Conservation (phyloP, 202 grass and related monocot species). For the Schoenoplectus triqueter region DNA sequence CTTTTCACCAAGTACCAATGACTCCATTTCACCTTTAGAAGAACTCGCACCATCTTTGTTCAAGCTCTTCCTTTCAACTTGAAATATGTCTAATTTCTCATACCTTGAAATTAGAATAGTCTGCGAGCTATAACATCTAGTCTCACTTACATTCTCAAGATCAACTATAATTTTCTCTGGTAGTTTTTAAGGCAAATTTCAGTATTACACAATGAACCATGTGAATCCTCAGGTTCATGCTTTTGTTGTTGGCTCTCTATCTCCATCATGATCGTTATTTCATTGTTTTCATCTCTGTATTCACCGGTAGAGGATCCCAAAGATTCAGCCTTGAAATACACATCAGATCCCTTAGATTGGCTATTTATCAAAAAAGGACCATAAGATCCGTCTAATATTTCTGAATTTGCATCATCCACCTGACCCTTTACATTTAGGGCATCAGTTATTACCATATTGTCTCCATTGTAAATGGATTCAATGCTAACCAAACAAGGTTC, state of each 20-base stretch:
- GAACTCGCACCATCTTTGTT: neutral
- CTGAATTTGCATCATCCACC: neutral
- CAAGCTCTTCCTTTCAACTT: slow-evolving; percentile 3
- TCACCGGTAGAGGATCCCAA: slow-evolving; percentile 15
- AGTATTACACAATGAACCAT: neutral
- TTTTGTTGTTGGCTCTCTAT: slow-evolving; percentile 1
- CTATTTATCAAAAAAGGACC: neutral
- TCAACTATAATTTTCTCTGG: neutral
- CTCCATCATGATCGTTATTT: neutral
- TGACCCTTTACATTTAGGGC: neutral
- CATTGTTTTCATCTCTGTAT: neutral
- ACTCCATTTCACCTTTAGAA: neutral
- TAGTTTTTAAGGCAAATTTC: neutral
- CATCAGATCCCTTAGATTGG: neutral
- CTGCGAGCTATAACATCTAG: neutral
- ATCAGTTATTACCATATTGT: neutral
- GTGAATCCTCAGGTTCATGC: neutral
- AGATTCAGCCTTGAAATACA: neutral
- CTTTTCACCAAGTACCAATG: neutral
- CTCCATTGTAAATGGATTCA: slow-evolving; percentile 10
- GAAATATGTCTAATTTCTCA: neutral
- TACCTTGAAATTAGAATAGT: neutral
- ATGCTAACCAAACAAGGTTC: slow-evolving; percentile 1
- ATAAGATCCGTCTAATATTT: neutral
- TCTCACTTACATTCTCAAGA: neutral